Percentiles rank a stretch among this genome's conserved stretches.
phyloP scores from a whole-genome alignment of 2,329 filamentous ascomycete genomes.

The Phaeosphaeriaceae sp. region DNA sequence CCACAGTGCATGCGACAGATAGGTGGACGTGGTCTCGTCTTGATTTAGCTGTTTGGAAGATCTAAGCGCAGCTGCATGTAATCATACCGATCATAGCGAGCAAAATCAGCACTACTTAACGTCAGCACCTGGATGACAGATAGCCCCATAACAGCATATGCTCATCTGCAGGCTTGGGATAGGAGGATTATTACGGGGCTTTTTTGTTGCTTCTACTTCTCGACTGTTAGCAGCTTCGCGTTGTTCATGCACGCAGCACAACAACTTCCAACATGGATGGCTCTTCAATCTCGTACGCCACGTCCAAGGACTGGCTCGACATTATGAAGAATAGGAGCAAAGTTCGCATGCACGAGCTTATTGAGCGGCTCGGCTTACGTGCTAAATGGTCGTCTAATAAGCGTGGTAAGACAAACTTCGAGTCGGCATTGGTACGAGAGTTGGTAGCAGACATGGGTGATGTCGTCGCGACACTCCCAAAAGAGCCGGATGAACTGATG shows the following conservation, averaged over 20 bases:
- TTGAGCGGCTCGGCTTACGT: conserved; percentile 42
- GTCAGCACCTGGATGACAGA: neutral
- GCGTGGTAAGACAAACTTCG: conserved; percentile 47
- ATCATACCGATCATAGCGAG: conserved; percentile 10
- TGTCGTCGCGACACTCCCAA: conserved; percentile 39
- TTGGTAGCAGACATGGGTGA: conserved; percentile 45
- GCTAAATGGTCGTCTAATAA: conserved; percentile 49
- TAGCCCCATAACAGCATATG: neutral
- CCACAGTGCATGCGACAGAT: neutral
- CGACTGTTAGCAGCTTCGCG: neutral
- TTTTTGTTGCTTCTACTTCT: neutral
- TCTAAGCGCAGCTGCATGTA: conserved; percentile 19
- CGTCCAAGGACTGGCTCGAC: conserved; percentile 45
- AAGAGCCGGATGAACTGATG: conserved; percentile 43
- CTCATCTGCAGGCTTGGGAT: neutral
- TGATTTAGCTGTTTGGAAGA: conserved; percentile 3
- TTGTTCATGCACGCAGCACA: conserved; percentile 14
- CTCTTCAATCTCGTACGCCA: conserved; percentile 37
- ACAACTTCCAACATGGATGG: conserved; percentile 27
- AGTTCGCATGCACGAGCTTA: conserved; percentile 46
- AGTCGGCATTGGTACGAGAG: conserved; percentile 42
- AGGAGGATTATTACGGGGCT: too few species aligned
- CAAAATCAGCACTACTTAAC: conserved; percentile 18
- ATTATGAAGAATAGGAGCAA: conserved; percentile 47
- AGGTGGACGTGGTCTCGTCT: neutral